Percentiles rank a stretch among this genome's conserved stretches.
Evolutionary conservation across 345 rosid genomes (phyloP).

Genomic region (Arabidopsis arenosa): DNA sequence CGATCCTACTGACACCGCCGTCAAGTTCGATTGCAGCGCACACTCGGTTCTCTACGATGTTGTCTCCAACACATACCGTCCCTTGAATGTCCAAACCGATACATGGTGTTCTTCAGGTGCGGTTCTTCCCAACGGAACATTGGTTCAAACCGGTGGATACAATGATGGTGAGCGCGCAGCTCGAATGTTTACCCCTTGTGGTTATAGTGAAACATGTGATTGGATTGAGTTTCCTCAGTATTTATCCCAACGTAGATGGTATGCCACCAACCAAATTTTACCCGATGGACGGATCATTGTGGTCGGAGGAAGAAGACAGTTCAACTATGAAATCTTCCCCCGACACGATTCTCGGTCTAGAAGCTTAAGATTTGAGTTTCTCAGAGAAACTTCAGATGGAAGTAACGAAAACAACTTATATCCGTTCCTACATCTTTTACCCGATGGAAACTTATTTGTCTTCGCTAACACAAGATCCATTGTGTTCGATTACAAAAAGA

Average conservation of each 20-base stretch:
- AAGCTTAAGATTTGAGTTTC: constrained; percentile 47
- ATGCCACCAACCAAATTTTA: constrained; percentile 69
- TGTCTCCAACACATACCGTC: constrained; percentile 60
- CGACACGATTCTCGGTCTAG: neutral
- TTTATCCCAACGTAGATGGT: constrained; percentile 74
- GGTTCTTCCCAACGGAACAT: constrained; percentile 61
- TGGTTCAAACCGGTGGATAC: constrained; percentile 84
- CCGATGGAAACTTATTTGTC: constrained; percentile 82
- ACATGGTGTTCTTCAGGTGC: constrained; percentile 94
- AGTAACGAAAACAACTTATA: constrained; percentile 76
- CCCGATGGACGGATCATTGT: constrained; percentile 77
- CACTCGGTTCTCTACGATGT: constrained; percentile 75
- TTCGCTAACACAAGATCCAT: constrained; percentile 80
- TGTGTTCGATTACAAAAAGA: constrained; percentile 60
- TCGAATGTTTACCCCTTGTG: constrained; percentile 64
- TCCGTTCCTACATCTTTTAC: constrained; percentile 83
- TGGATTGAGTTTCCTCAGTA: constrained; percentile 68
- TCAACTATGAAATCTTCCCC: constrained; percentile 72
- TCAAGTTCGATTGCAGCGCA: constrained; percentile 69
- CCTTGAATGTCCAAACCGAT: constrained; percentile 67
- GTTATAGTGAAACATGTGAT: constrained; percentile 49
- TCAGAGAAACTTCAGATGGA: constrained; percentile 58
- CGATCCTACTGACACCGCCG: constrained; percentile 39
- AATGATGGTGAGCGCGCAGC: constrained; percentile 58
- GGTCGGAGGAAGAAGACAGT: constrained; percentile 78